Base-by-base conservation (phyloP, 495 filamentous ascomycete species). In the Choiromyces venosus region DNA sequence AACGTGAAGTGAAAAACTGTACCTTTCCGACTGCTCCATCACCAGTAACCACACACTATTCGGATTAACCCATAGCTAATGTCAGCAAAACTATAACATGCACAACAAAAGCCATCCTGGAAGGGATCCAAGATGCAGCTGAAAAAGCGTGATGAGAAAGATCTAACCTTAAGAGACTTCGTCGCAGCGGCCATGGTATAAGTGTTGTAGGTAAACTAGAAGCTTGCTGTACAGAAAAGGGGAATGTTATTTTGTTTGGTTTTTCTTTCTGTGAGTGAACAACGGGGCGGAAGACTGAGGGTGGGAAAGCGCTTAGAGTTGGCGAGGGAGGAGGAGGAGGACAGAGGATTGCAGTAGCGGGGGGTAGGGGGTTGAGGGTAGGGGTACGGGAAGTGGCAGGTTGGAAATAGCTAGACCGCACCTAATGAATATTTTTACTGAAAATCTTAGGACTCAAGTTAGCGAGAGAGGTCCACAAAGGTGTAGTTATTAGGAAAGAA, bases 21-120 rank as follows among this genome's bases (percentile, higher is more conserved):
- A 97, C 94, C 88, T 99, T 99, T 82, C 95, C 95, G 75, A 99
- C 95, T 80, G 95, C 95, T 89, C 95, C 95, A 83, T 99, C 95
- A 83, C 95, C 95, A 66, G 95, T 98, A 81, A 99, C 95, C 79
- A 99, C 95, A 84, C 95, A 99, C 94, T 97, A 81, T 70, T 44
- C 8, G 56, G 37, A 66, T 69, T 71, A 64, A 46, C 33, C 37
- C 66, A 68, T 61, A 74, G 56, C 61, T 36, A 69, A 44, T 61
- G 70, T 85, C 79, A 84, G 82, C 80, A 74, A 73, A 71, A 65
- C 65, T 16, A 18, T 67, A 46, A 52, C 18, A 33, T 36, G 33
- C 7, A 35, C 21, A 37, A 52, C 37, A 61, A 61, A 71, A 46
- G 65, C 68, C 66, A 69, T 52, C 56, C 35, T n/a, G 46, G 64